Conservation (phyloP, 169 alveolate species). For the Plasmodium reichenowi region DNA sequence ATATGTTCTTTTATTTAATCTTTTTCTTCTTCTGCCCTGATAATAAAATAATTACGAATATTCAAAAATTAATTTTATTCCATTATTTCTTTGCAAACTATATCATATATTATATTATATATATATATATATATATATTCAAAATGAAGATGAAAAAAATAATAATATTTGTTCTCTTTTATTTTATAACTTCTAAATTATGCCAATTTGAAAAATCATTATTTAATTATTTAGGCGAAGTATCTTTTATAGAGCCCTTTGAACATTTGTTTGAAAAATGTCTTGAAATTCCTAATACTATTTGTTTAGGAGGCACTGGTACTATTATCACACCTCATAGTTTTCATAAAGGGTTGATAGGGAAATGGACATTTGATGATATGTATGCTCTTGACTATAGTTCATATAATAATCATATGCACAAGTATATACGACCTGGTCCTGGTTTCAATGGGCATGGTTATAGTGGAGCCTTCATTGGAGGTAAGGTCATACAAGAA, state of each 20-base stretch:
- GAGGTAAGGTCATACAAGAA: constrained; percentile 19
- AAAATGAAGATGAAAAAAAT: neutral
- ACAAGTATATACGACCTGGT: constrained; percentile 38
- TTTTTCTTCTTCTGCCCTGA: too few species aligned
- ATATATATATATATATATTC: too few species aligned
- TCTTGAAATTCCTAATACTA: constrained; percentile 22
- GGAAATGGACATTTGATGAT: constrained; percentile 66
- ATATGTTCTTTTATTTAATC: too few species aligned
- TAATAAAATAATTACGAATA: too few species aligned
- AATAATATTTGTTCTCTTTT: neutral
- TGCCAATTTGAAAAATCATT: constrained; percentile 21
- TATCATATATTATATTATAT: too few species aligned
- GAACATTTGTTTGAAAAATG: constrained; percentile 52
- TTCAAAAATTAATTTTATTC: too few species aligned
- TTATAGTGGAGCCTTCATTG: constrained; percentile 61
- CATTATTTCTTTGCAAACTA: too few species aligned
- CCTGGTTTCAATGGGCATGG: constrained; percentile 69
- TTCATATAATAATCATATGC: constrained; percentile 59
- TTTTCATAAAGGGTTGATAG: constrained; percentile 46
- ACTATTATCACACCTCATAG: constrained; percentile 36
- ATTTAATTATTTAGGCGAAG: constrained; percentile 41
- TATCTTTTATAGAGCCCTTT: constrained; percentile 33
- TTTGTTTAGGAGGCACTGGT: constrained; percentile 51
- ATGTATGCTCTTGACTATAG: constrained; percentile 55
- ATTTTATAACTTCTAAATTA: constrained; percentile 9